Evolutionary conservation across 2,329 filamentous ascomycete species (phyloP), one percentile per base, ranked within the genome.

Genomic region (Dothideomycetes sp.): DNA sequence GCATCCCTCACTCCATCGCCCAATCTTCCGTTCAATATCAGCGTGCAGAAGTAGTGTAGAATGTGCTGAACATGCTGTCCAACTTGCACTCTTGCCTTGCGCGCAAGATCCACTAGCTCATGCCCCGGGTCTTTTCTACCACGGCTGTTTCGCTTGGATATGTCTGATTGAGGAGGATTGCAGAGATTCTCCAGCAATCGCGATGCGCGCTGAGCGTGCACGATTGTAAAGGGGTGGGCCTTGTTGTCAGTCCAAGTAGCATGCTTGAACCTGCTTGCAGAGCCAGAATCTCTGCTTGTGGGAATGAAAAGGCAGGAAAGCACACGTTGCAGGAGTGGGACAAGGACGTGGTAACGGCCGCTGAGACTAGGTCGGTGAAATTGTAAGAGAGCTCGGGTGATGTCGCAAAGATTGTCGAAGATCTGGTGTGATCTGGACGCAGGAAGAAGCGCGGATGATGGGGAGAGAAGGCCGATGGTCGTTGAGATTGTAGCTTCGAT

Each of bases 131-230:
- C 22, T 27, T 27, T 7, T 12, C 12, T 27, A 7, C 12, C 12
- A 27, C 22, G 22, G 7, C 22, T 27, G n/a, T n/a, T n/a, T n/a
- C n/a, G n/a, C 22, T 27, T 27, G 11, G 67, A 60, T 4, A 75
- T 69, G 2, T 72, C 67, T 0, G 72, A 73, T 34, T 73, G 67
- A 1, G 75, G 75, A 0, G 77, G 77, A 38, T 75, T 73, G 59
- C 73, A 77, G 37, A 80, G 66, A 0, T 72, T 69, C n/a, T 69
- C 69, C 16, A 80, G 63, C 7, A 79, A 58, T 8, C 73, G 68
- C 2, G 72, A 65, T 47, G 70, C 74, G 31, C 67, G 61, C 1
- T 61, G 56, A 2, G 69, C 70, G 42, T 72, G 69, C 14, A 61
- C 57, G 12, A 60, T 49, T 8, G 57, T 54, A 19, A 67, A 59